Percentiles rank a stretch among this genome's conserved stretches.
Conservation (phyloP, 176 grass and related monocot species). For the Microstegium vimineum region DNA sequence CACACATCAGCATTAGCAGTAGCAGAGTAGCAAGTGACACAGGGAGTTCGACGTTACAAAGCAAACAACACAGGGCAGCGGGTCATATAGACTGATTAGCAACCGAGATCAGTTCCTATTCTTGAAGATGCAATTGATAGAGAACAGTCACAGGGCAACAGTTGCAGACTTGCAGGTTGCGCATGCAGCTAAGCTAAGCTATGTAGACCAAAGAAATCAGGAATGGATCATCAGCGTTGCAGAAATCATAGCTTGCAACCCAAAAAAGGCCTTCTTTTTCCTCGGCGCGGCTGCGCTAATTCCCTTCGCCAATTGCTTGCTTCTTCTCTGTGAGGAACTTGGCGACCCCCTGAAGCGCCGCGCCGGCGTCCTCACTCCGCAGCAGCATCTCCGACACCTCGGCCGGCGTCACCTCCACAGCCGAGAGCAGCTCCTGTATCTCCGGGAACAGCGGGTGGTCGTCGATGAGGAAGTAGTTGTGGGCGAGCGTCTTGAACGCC, state of each 20-base stretch:
- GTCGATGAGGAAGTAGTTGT: slow-evolving; percentile 20
- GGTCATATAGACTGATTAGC: too few species aligned
- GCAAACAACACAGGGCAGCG: too few species aligned
- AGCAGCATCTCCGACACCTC: slow-evolving; percentile 35
- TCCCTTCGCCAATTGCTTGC: background rate
- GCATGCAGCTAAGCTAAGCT: too few species aligned
- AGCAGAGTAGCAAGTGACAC: background rate
- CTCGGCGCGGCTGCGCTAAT: background rate
- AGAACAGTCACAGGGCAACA: too few species aligned
- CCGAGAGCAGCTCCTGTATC: slow-evolving; percentile 3
- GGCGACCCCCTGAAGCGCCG: background rate
- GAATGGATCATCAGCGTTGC: background rate
- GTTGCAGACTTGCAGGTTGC: too few species aligned
- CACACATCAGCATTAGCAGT: background rate
- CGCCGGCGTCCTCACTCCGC: background rate
- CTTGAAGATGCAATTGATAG: too few species aligned
- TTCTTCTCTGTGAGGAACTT: background rate
- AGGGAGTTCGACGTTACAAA: too few species aligned
- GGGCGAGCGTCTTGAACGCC: slow-evolving; percentile 30
- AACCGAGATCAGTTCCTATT: too few species aligned
- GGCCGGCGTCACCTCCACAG: slow-evolving; percentile 16
- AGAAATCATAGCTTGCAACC: background rate
- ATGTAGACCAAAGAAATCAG: background rate
- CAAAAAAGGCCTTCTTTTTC: background rate
- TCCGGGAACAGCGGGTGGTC: slow-evolving; percentile 22